Percentiles rank a stretch among this genome's conserved stretches.
phyloP scores from a whole-genome alignment of 164 flowering plant species.

The Warburgia ugandensis region DNA sequence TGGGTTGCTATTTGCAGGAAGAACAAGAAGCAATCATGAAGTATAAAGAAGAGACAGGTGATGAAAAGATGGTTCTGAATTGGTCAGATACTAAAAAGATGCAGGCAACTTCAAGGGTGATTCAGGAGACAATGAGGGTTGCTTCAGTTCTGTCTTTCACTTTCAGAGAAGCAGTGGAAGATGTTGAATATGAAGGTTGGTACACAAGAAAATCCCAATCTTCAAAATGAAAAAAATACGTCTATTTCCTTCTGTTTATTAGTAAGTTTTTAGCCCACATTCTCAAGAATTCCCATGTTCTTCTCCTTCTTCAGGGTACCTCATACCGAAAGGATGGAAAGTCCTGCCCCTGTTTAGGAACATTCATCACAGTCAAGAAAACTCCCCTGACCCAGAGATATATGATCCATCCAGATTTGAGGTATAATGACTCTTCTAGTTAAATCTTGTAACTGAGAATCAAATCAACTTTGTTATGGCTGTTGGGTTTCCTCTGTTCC shows the following conservation, averaged over 20 bases:
- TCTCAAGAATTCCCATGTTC: no score
- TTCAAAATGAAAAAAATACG: no score
- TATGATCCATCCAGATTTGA: constrained; percentile 98
- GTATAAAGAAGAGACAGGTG: constrained; percentile 27
- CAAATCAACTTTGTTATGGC: background rate
- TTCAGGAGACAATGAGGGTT: constrained; percentile 88
- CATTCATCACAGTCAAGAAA: constrained; percentile 87
- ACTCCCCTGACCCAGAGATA: constrained; percentile 75
- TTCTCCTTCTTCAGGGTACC: constrained; percentile 61
- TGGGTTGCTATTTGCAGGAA: no score
- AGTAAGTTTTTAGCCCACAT: no score
- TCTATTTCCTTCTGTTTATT: no score
- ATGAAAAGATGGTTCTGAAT: constrained; percentile 32
- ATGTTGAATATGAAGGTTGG: constrained; percentile 89
- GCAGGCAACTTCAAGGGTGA: constrained; percentile 80
- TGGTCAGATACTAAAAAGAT: constrained; percentile 88
- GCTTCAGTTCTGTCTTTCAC: constrained; percentile 92
- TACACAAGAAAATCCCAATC: no score
- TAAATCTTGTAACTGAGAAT: background rate
- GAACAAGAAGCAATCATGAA: constrained; percentile 65
- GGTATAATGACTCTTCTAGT: constrained; percentile 41
- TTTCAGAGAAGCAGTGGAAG: constrained; percentile 97
- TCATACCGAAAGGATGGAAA: constrained; percentile 98
- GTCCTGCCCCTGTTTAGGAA: constrained; percentile 90
- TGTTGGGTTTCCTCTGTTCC: background rate